Evolutionary conservation across 2,329 filamentous ascomycete genomes (phyloP), one percentile per base, ranked within the genome.

Genomic region (Pseudogymnoascus destructans): DNA sequence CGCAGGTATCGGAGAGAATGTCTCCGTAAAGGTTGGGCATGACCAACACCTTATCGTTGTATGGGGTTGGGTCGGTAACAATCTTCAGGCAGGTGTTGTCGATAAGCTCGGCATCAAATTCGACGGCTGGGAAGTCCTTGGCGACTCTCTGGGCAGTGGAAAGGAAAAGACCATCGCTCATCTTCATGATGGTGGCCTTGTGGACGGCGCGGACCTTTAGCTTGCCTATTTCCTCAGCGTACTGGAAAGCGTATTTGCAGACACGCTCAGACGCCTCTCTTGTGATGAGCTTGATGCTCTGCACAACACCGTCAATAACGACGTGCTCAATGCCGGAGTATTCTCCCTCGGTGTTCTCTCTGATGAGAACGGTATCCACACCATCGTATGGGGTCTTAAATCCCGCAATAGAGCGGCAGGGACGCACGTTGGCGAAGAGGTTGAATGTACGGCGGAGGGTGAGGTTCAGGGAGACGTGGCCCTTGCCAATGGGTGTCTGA

Each of bases 111-210:
- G 89, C 89, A 71, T 97, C 92, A 72, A 98, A 97, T 77, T 96
- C 88, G 70, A 98, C 89, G 67, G 85, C 79, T 64, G 93, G 93
- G 82, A 88, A 98, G 72, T 97, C 91, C 83, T 95, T 95, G 73
- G 89, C 80, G 66, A 98, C 83, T 62, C 93, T 82, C 66, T 84
- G 79, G 67, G 86, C 93, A 63, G 87, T 89, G 74, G 81, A 87
- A 67, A 98, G 82, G 85, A 98, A 98, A 62, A 98, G 88, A 77
- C 93, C 93, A 74, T 98, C 93, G 72, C 87, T 92, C 89, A 96
- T 95, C 85, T 98, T 98, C 93, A 98, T 98, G 79, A 98, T 98
- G 71, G 93, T 97, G 73, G 93, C 93, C 84, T 98, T 98, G 87
- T 98, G 93, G 64, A 97, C 91, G 61, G 90, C 92, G 70, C 91